Evolutionary conservation across 176 grass and related monocot genomes (phyloP).

Genomic region (Lolium perenne): DNA sequence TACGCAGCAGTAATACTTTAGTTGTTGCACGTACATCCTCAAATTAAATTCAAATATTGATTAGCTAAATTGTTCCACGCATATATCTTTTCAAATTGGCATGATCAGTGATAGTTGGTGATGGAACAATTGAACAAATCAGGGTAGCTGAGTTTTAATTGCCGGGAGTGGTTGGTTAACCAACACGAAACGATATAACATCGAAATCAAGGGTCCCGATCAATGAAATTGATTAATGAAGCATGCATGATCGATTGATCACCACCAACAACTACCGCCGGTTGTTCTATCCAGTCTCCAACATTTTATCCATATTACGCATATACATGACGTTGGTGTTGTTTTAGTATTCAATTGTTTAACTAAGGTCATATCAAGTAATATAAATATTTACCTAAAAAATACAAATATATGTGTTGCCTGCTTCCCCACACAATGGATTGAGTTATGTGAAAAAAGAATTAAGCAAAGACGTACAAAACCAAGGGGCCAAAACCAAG

Average conservation of each 20-base stretch:
- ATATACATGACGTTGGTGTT: too few species aligned
- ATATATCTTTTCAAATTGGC: background rate
- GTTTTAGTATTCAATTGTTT: too few species aligned
- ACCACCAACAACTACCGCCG: background rate
- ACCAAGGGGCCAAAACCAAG: too few species aligned
- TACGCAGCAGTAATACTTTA: background rate
- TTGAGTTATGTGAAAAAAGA: too few species aligned
- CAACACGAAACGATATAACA: background rate
- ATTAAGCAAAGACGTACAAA: too few species aligned
- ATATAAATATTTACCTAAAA: too few species aligned
- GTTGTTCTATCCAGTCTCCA: background rate
- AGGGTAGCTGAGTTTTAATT: background rate
- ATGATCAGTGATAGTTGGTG: background rate
- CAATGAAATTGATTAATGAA: background rate
- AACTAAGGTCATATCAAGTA: too few species aligned
- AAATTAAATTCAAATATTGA: background rate
- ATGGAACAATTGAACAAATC: slow-evolving; percentile 4
- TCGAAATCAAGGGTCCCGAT: background rate
- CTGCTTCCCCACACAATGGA: too few species aligned
- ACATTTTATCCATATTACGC: too few species aligned
- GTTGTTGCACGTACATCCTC: background rate
- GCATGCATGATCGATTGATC: background rate
- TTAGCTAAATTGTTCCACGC: background rate
- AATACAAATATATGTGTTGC: too few species aligned
- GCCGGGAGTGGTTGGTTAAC: background rate